Evolutionary conservation across 768 basidiomycete species (phyloP), one percentile per base, ranked within the genome.

Genomic region (Leccinum boreale): DNA sequence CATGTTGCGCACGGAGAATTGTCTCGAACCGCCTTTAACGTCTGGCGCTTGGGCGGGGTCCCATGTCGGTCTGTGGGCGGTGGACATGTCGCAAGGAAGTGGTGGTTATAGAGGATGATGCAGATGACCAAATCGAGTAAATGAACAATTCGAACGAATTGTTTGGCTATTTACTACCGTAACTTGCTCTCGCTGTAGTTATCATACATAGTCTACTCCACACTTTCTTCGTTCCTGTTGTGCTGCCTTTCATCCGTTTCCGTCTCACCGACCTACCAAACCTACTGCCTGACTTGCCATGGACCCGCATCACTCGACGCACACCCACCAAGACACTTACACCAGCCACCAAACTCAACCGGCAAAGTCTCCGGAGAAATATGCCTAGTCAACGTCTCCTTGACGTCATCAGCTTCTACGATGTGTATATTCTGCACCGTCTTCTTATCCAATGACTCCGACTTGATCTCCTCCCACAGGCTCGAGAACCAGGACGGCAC

Each of bases 21-120:
- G 92, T 56, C 92, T 85, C 52, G 93, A 94, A 58, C 92, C 93
- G 3, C 90, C 90, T 71, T 91, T 93, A 59, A 92, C 87, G 75
- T 97, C 93, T 65, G 86, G 85, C 42, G 92, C 96, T 74, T 95
- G 92, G 0, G 95, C 94, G 96, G 96, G 95, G 63, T 95, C 92
- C 95, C 95, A 98, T 84, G 92, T 95, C 65, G 92, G 92, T 76
- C 92, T 85, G 71, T 94, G 92, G 5, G 91, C 91, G 78, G 90
- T 94, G 54, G 92, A 93, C 91, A 92, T 92, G 49, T 49, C 24
- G 46, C 3, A 17, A 35, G 19, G 17, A 28, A 19, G 45, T 12
- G n/a, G 10, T n/a, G 21, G n/a, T 28, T 2, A 28, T 12, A 45
- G 11, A 45, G 44, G 21, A 21, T 45, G 44, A 23, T 35, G 4